These are phyloP conservation scores for Bipolaris gigantea DNA, from an alignment of 2,329 filamentous ascomycete genomes.

Conservation along the genomic window DNA sequence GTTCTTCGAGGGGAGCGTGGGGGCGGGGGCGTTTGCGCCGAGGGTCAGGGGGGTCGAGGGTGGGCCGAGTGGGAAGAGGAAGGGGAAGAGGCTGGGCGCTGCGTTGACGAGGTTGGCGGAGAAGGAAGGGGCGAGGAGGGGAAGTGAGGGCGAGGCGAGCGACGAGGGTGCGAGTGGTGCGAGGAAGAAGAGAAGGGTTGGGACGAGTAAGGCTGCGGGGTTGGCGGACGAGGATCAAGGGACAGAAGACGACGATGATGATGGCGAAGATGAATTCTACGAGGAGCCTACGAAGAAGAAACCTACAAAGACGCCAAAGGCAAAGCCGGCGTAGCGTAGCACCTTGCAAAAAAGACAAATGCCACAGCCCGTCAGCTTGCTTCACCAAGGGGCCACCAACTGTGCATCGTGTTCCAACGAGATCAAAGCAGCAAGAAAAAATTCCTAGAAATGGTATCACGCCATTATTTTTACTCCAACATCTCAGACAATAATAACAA, in stretches of 20 bases:
- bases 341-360: background rate
- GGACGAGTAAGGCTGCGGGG: constrained; percentile 15
- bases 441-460: background rate
- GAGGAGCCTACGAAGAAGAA: constrained; percentile 38
- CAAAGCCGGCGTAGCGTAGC: constrained; percentile 6
- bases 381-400: no score
- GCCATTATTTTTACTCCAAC: background rate
- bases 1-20: constrained; percentile 78
- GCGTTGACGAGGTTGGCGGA: constrained; percentile 37
- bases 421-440: background rate
- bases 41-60: constrained; percentile 61
- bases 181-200: constrained; percentile 28
- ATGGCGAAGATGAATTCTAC: constrained; percentile 29
- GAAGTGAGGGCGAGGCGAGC: constrained; percentile 22
- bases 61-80: constrained; percentile 57
- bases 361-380: background rate
- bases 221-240: constrained; percentile 16
- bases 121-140: constrained; percentile 31
- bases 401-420: no score
- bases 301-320: constrained; percentile 19
- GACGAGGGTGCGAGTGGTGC: constrained; percentile 8
- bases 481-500: background rate
- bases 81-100: constrained; percentile 41
- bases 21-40: constrained; percentile 72
- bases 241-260: constrained; percentile 15